A percentile compares a stretch with the other conserved stretches of the same genome.
Conservation (phyloP, 306 rosid species). For the Canavalia ensiformis region DNA sequence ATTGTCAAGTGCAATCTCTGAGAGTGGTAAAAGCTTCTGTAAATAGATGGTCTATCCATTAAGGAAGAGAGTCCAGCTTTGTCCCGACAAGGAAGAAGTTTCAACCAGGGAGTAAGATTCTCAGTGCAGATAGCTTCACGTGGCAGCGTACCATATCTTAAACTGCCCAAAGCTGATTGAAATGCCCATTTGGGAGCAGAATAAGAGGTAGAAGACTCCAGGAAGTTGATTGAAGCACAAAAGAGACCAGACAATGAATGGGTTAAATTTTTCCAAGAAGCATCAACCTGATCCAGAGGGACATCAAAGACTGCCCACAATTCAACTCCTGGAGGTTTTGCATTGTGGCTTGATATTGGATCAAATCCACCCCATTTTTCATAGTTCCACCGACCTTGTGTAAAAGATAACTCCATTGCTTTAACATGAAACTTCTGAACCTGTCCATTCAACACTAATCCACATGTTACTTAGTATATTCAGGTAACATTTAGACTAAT, state of each 20-base stretch:
- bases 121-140: slow-evolving; percentile 99
- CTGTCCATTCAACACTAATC: slow-evolving; percentile 67
- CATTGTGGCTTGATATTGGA: slow-evolving; percentile 84
- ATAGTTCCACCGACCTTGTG: slow-evolving; percentile 98
- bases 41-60: slow-evolving; percentile 93
- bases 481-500: not conserved
- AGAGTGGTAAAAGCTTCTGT: slow-evolving; percentile 93
- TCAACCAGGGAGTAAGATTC: slow-evolving; percentile 96
- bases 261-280: slow-evolving; percentile 92
- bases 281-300: slow-evolving; percentile 72
- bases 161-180: slow-evolving; percentile 66
- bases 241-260: slow-evolving; percentile 92
- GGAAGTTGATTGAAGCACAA: slow-evolving; percentile 96
- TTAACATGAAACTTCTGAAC: slow-evolving; percentile 78
- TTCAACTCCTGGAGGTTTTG: slow-evolving; percentile 97
- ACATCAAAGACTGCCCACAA: slow-evolving; percentile 95
- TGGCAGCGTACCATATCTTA: slow-evolving; percentile 91
- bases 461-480: slow-evolving; percentile 52
- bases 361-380: slow-evolving; percentile 97
- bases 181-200: slow-evolving; percentile 82
- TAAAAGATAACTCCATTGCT: slow-evolving; percentile 93
- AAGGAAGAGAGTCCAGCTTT: slow-evolving; percentile 87
- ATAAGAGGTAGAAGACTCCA: slow-evolving; percentile 84
- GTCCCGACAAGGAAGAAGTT: slow-evolving; percentile 96
- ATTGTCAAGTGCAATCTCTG: slow-evolving; percentile 73